Percentiles rank a stretch among this genome's conserved stretches.
Conservation (phyloP, 495 filamentous ascomycete genomes). For the Penicillium riverlandense region DNA sequence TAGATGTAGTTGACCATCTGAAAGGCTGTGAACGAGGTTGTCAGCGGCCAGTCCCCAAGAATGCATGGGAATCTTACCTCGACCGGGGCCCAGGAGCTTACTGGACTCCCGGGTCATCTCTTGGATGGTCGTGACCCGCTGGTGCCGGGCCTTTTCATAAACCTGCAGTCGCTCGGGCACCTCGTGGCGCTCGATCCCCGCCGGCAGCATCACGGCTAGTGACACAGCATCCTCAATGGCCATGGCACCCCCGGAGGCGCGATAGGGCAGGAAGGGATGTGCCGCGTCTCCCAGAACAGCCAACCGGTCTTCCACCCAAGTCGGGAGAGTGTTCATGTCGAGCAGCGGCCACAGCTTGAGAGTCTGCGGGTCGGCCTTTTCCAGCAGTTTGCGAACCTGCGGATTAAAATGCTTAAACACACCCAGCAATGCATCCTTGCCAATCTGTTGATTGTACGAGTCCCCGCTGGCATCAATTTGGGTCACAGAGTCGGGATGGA, state of each 20-base stretch:
- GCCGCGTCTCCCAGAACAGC: slow-evolving; percentile 55
- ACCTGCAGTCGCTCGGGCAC: slow-evolving; percentile 47
- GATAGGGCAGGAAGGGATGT: slow-evolving; percentile 53
- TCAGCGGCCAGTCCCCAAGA: too few species aligned
- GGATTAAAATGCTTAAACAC: slow-evolving; percentile 46
- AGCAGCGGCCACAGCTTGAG: slow-evolving; percentile 53
- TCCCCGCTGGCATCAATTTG: slow-evolving; percentile 16
- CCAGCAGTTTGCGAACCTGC: slow-evolving; percentile 32
- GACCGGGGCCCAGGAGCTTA: slow-evolving; percentile 7
- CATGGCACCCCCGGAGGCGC: slow-evolving; percentile 49
- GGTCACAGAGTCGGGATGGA: slow-evolving; percentile 45
- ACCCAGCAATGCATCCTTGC: slow-evolving; percentile 38
- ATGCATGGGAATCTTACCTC: slow-evolving; percentile 8
- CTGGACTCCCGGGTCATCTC: slow-evolving; percentile 36
- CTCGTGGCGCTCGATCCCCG: slow-evolving; percentile 27
- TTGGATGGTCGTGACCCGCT: slow-evolving; percentile 49
- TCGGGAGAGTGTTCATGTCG: slow-evolving; percentile 49
- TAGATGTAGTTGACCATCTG: slow-evolving; percentile 49
- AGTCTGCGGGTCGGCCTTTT: slow-evolving; percentile 39
- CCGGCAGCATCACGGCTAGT: slow-evolving; percentile 43
- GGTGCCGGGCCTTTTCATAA: slow-evolving; percentile 49
- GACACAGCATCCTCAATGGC: slow-evolving; percentile 58
- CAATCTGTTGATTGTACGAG: slow-evolving; percentile 42
- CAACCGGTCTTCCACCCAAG: slow-evolving; percentile 43
- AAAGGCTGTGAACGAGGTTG: slow-evolving; percentile 25